phyloP scores from a whole-genome alignment of 2,329 filamentous ascomycete species.

The Epichloe bromicola region DNA sequence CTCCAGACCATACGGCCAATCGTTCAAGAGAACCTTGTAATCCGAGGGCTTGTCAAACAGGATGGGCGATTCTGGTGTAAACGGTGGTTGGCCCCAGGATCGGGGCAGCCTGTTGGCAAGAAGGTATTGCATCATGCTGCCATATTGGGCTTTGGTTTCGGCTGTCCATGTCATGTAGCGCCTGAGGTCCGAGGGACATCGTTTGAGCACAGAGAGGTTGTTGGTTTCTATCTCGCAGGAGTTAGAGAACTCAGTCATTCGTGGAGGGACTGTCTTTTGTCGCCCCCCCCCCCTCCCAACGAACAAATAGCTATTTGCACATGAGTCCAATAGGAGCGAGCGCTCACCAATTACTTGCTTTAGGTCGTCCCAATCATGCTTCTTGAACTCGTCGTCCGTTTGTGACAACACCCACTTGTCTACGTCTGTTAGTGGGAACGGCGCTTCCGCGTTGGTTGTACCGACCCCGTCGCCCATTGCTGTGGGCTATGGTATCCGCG shows the following conservation, averaged over 20 bases:
- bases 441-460: conserved; percentile 25
- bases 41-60: conserved; percentile 43
- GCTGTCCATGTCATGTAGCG: conserved; percentile 68
- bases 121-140: conserved; percentile 69
- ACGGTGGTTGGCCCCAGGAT: conserved; percentile 51
- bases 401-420: conserved; percentile 46
- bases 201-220: conserved; percentile 60
- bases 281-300: background rate
- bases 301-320: too few relatives aligned
- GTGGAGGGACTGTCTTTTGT: background rate
- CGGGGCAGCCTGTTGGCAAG: conserved; percentile 55
- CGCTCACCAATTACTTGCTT: conserved; percentile 49
- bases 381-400: conserved; percentile 57
- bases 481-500: background rate
- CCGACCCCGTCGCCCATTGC: conserved; percentile 27
- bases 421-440: conserved; percentile 46
- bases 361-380: conserved; percentile 63
- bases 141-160: conserved; percentile 57
- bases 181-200: conserved; percentile 67
- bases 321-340: background rate
- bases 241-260: background rate
- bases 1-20: conserved; percentile 82
- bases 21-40: conserved; percentile 66
- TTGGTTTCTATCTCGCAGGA: conserved; percentile 30
- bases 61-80: conserved; percentile 33